A percentile compares a stretch with the other conserved stretches of the same genome.
These are phyloP conservation scores for Yamadazyma dendronema DNA, from an alignment of 1,139 yeast genomes.

Conservation along the genomic window DNA sequence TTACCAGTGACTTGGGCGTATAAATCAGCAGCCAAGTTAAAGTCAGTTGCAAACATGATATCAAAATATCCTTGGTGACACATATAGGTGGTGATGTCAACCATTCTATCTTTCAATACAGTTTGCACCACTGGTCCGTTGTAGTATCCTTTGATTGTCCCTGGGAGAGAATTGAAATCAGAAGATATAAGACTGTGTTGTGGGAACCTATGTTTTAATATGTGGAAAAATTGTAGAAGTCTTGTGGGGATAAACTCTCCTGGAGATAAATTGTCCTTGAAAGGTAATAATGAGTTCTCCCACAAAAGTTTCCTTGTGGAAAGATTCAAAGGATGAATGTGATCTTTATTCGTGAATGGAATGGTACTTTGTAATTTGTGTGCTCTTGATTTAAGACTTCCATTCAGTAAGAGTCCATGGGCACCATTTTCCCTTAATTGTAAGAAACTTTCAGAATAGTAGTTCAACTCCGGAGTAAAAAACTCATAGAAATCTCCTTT, in stretches of 20 bases:
- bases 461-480: slow-evolving; percentile 66
- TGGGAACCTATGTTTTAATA: slow-evolving; percentile 67
- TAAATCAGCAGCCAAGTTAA: slow-evolving; percentile 57
- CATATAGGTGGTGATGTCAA: slow-evolving; percentile 74
- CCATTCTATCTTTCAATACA: slow-evolving; percentile 62
- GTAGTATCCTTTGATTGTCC: slow-evolving; percentile 58
- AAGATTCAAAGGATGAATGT: slow-evolving; percentile 42
- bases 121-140: slow-evolving; percentile 86
- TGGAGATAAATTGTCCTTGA: slow-evolving; percentile 65
- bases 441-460: slow-evolving; percentile 56
- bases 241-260: slow-evolving; percentile 85
- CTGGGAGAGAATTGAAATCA: slow-evolving; percentile 68
- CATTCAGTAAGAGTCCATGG: slow-evolving; percentile 29
- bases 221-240: slow-evolving; percentile 62
- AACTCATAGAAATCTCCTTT: slow-evolving; percentile 78
- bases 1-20: slow-evolving; percentile 68
- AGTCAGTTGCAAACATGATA: slow-evolving; percentile 85
- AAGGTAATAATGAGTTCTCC: slow-evolving; percentile 47
- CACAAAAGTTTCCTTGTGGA: slow-evolving; percentile 29
- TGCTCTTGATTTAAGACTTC: slow-evolving; percentile 13
- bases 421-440: slow-evolving; percentile 51
- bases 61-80: slow-evolving; percentile 82
- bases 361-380: slow-evolving; percentile 28
- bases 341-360: slow-evolving; percentile 32
- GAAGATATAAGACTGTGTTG: slow-evolving; percentile 71